Conservation (phyloP, 306 rosid genomes). For the Malus sylvestris region DNA sequence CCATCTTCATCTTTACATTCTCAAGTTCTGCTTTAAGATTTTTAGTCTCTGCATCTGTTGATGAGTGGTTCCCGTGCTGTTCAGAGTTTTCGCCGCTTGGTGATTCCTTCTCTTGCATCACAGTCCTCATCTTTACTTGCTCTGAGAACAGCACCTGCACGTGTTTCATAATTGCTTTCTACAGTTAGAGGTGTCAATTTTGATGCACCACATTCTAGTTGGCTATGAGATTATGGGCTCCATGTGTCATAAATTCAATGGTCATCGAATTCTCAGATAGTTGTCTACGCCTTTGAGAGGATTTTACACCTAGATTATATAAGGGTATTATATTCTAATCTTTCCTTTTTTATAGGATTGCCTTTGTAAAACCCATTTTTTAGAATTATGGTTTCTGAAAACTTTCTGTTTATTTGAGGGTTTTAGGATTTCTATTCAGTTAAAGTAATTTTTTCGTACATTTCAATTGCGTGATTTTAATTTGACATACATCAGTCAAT, state of each 20-base stretch:
- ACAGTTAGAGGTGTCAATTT: slow-evolving; percentile 14
- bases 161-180: slow-evolving; percentile 8
- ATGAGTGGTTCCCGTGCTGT: slow-evolving; percentile 46
- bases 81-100: slow-evolving; percentile 41
- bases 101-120: slow-evolving; percentile 69
- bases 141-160: slow-evolving; percentile 72
- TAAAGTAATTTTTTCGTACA: neutral
- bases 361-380: too few relatives aligned
- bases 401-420: neutral
- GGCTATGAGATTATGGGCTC: neutral
- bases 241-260: neutral
- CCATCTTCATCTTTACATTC: slow-evolving; percentile 52
- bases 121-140: slow-evolving; percentile 80
- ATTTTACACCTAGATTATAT: neutral
- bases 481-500: neutral
- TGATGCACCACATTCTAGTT: neutral
- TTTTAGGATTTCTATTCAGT: neutral
- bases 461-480: neutral
- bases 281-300: neutral
- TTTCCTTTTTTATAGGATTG: neutral
- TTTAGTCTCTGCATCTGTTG: slow-evolving; percentile 40
- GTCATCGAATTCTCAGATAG: neutral
- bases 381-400: neutral
- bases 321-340: neutral
- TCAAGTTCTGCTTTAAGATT: slow-evolving; percentile 68